phyloP scores from a whole-genome alignment of 306 rosid species.

The Cicer bijugum region DNA sequence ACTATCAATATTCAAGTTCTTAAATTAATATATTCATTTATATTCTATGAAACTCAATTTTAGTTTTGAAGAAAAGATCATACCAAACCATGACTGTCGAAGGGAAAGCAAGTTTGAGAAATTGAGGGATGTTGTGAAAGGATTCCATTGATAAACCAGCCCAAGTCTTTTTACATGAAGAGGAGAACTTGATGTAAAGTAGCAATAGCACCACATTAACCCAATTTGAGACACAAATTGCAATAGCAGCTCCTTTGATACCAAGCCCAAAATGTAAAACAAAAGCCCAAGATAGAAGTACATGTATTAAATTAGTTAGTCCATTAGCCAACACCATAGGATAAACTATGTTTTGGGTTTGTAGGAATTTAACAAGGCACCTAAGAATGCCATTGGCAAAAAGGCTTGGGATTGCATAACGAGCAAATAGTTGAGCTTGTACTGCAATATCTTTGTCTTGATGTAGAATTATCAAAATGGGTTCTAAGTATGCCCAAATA shows the following conservation, averaged over 20 bases:
- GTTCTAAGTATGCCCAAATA: constrained; percentile 57
- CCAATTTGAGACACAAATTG: constrained; percentile 57
- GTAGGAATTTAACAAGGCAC: constrained; percentile 44
- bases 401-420: constrained; percentile 66
- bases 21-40: no score
- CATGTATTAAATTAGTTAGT: constrained; percentile 52
- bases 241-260: constrained; percentile 53
- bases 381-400: constrained; percentile 62
- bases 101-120: constrained; percentile 55
- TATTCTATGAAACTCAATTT: no score
- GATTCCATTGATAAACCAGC: constrained; percentile 66
- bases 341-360: constrained; percentile 68
- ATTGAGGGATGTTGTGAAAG: constrained; percentile 49
- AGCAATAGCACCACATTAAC: constrained; percentile 53
- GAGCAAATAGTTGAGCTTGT: constrained; percentile 62
- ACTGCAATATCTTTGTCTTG: constrained; percentile 62
- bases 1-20: no score
- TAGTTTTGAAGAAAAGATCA: no score
- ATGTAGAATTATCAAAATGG: constrained; percentile 52
- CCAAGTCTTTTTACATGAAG: constrained; percentile 68
- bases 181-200: constrained; percentile 60
- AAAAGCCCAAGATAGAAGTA: constrained; percentile 60
- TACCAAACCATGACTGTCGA: constrained; percentile 41
- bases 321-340: constrained; percentile 69
- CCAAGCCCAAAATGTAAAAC: constrained; percentile 64